phyloP scores from a whole-genome alignment of 495 filamentous ascomycete genomes.

The Hyphodiscus hymeniophilus region DNA sequence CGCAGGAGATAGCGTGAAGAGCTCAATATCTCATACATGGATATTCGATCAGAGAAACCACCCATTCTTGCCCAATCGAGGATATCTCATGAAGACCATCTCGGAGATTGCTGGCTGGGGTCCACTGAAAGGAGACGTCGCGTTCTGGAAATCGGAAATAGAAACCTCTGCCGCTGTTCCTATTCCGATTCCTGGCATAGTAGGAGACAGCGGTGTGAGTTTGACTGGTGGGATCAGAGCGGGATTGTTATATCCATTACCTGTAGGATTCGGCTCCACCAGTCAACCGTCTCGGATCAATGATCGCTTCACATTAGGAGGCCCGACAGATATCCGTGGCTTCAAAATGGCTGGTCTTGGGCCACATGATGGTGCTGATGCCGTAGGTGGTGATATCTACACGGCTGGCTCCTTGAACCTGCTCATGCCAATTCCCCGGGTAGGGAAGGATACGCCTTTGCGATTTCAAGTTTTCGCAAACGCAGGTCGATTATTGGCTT shows the following conservation, averaged over 20 bases:
- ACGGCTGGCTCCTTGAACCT: constrained; percentile 79
- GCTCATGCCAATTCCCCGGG: constrained; percentile 71
- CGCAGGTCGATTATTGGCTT: constrained; percentile 72
- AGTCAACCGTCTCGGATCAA: constrained; percentile 68
- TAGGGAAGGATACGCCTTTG: constrained; percentile 73
- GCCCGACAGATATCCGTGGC: constrained; percentile 88
- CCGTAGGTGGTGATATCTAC: constrained; percentile 86
- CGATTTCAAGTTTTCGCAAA: constrained; percentile 87
- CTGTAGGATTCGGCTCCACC: constrained; percentile 42
- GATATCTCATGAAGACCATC: constrained; percentile 66
- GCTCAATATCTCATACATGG: constrained; percentile 74
- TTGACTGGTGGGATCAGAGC: constrained; percentile 41
- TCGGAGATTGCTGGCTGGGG: constrained; percentile 85
- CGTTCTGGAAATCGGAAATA: constrained; percentile 79
- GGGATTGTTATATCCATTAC: constrained; percentile 49
- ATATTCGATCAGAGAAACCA: constrained; percentile 70
- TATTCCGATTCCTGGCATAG: constrained; percentile 56
- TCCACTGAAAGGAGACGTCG: constrained; percentile 76
- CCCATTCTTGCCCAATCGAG: constrained; percentile 69
- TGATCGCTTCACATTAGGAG: constrained; percentile 91
- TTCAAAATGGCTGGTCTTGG: constrained; percentile 86
- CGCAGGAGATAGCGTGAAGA: constrained; percentile 88
- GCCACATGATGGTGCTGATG: constrained; percentile 74
- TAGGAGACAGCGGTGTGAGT: constrained; percentile 61
- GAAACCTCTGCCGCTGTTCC: constrained; percentile 70